Evolutionary conservation across 2,329 filamentous ascomycete species (phyloP), one percentile per base, ranked within the genome.

Genomic region (Coniochaeta sp.): DNA sequence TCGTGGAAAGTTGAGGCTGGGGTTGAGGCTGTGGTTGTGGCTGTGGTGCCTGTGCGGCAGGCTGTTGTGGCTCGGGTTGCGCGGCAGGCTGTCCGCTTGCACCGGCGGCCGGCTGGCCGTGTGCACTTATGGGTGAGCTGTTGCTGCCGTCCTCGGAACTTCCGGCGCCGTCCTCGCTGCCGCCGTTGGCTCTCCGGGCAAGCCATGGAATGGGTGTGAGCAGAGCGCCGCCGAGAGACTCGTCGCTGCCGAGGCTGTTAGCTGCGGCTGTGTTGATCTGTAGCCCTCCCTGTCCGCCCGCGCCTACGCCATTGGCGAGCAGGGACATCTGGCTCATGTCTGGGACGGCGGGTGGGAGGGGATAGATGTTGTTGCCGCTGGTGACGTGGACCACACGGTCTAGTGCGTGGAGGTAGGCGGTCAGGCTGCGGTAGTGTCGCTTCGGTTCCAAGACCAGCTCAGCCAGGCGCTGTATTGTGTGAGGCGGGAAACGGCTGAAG

Each of bases 181-280:
- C 64, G 12, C 70, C 71, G 11, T 69, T 70, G 6, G 68, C 65
- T 44, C 77, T 74, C 28, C 75, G 80, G 22, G 72, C 65, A 58
- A 98, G 77, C 95, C 95, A 99, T 0, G 93, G 90, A 61, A 99
- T 98, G 0, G 93, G 95, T 1, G 93, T 98, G 57, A 99, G 79
- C 19, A 97, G 79, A 0, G 95, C 95, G 7, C 95, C 95, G 24
- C 93, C 93, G 1, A 98, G 78, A 14, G 89, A 89, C 71, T 97
- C 93, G 67, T 98, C 93, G 57, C 89, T 91, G 1, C 91, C 93
- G 7, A 93, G 77, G 0, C 75, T 71, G 14, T 77, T 73, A 9
- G 74, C 72, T 2, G 70, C 70, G 1, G 71, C 66, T 2, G 73
- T 66, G n/a, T 70, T 72, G 64, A 74, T 74, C 64, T 69, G 38